phyloP scores from a whole-genome alignment of 1,284 basidiomycete genomes.

The Puccinia brachypodii region DNA sequence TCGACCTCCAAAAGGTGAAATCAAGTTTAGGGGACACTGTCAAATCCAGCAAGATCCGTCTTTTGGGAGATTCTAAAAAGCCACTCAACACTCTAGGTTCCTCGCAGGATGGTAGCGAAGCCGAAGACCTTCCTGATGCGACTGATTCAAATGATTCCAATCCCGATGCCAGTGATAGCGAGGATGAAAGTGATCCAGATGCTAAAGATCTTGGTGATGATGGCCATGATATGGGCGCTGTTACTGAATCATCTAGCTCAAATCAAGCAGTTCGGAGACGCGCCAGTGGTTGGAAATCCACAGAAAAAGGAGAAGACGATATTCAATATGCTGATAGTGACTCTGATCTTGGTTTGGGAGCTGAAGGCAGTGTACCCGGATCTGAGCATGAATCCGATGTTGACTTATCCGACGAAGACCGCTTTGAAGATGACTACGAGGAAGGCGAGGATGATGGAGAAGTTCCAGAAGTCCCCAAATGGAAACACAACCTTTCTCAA shows the following conservation, averaged over 20 bases:
- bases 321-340: conserved; percentile 57
- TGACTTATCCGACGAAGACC: conserved; percentile 22
- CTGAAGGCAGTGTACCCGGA: conserved; percentile 8
- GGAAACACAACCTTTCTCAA: conserved; percentile 73
- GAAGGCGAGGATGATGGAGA: conserved; percentile 49
- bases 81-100: conserved; percentile 60
- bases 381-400: conserved; percentile 20
- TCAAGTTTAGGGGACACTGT: conserved; percentile 82
- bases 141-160: conserved; percentile 50
- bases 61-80: conserved; percentile 76
- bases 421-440: conserved; percentile 53
- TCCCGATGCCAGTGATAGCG: conserved; percentile 53
- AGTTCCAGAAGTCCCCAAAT: conserved; percentile 63
- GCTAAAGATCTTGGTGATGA: conserved; percentile 50
- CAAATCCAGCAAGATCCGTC: conserved; percentile 74
- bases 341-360: conserved; percentile 55
- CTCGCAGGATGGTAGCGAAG: conserved; percentile 50
- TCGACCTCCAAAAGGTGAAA: conserved; percentile 85
- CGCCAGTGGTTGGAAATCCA: conserved; percentile 36
- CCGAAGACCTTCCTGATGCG: conserved; percentile 32
- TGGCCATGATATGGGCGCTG: conserved; percentile 12
- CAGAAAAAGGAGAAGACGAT: conserved; percentile 46
- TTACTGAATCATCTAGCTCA: conserved; percentile 46
- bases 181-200: conserved; percentile 52
- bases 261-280: conserved; percentile 33